A percentile compares a stretch with the other conserved stretches of the same genome.
These are phyloP conservation scores for Phaffomyces thermotolerans DNA, from an alignment of 805 yeast species.

Conservation along the genomic window DNA sequence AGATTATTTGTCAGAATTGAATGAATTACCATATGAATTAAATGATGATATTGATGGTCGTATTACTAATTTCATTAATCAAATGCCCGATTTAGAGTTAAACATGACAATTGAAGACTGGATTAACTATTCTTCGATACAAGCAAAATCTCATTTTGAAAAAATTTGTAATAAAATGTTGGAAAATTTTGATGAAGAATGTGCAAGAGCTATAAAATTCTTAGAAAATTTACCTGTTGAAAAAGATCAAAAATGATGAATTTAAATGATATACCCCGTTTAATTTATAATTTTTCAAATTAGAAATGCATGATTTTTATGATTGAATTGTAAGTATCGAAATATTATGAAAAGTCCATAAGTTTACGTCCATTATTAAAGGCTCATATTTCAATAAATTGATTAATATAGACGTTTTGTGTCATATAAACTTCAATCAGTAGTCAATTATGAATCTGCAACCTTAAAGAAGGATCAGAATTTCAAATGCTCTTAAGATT, in stretches of 20 bases:
- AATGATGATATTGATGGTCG: conserved; percentile 62
- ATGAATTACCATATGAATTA: conserved; percentile 26
- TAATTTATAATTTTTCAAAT: too few relatives aligned
- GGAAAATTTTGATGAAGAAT: conserved; percentile 39
- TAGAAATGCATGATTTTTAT: too few relatives aligned
- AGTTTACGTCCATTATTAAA: too few relatives aligned
- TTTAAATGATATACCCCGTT: too few relatives aligned
- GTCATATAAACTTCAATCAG: too few relatives aligned
- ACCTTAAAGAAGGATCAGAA: too few relatives aligned
- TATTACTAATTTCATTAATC: conserved; percentile 53
- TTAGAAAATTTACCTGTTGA: conserved; percentile 31
- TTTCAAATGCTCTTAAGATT: too few relatives aligned
- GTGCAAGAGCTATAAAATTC: conserved; percentile 40
- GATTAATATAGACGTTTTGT: too few relatives aligned
- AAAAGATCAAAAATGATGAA: background rate
- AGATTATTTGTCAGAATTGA: conserved; percentile 16
- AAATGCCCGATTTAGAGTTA: conserved; percentile 64
- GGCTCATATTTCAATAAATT: too few relatives aligned
- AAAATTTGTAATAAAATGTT: conserved; percentile 42
- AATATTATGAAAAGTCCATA: too few relatives aligned
- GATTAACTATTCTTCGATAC: conserved; percentile 49
- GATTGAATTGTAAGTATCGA: too few relatives aligned
- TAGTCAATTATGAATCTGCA: too few relatives aligned
- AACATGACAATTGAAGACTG: conserved; percentile 66
- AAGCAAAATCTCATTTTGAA: conserved; percentile 42